Percentiles rank a stretch among this genome's conserved stretches.
These are phyloP conservation scores for Cyclostephanos tholiformis DNA, from an alignment of 108 stramenopile genomes.

Conservation along the genomic window DNA sequence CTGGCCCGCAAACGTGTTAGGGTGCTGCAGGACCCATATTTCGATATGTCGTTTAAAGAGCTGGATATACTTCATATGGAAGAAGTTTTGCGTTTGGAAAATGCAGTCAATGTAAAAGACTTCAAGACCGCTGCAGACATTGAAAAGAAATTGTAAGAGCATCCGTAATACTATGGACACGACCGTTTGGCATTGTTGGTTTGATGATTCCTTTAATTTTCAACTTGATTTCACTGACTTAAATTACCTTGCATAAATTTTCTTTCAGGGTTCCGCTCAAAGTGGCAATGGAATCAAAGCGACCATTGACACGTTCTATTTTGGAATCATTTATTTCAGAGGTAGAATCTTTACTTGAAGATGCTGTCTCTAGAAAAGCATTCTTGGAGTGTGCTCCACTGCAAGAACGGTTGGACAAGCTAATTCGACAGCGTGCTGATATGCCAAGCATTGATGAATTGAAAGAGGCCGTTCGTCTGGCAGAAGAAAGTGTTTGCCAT, in stretches of 20 bases:
- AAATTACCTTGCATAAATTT: slow-evolving; percentile 8
- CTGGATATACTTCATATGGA: slow-evolving; percentile 58
- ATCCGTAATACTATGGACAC: neutral
- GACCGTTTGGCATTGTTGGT: neutral
- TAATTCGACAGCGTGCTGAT: slow-evolving; percentile 62
- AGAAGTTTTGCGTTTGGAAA: slow-evolving; percentile 57
- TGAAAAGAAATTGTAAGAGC: slow-evolving; percentile 64
- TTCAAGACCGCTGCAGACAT: slow-evolving; percentile 71
- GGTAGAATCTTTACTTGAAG: slow-evolving; percentile 60
- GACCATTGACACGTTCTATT: slow-evolving; percentile 74
- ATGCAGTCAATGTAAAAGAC: slow-evolving; percentile 70
- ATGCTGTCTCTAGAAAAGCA: slow-evolving; percentile 68
- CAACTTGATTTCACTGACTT: neutral
- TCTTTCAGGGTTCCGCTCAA: slow-evolving; percentile 54
- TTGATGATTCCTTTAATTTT: too few relatives aligned
- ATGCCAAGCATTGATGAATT: slow-evolving; percentile 81
- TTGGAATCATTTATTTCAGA: slow-evolving; percentile 71
- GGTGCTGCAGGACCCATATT: slow-evolving; percentile 75
- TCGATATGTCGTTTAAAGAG: slow-evolving; percentile 71
- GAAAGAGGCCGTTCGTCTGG: slow-evolving; percentile 55
- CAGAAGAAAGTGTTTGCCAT: slow-evolving; percentile 60
- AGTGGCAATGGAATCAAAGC: slow-evolving; percentile 64
- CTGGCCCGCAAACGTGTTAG: slow-evolving; percentile 46
- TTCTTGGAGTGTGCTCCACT: slow-evolving; percentile 76
- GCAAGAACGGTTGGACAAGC: slow-evolving; percentile 69